Conservation (phyloP, 805 yeast species). For the Priceomyces castillae region DNA sequence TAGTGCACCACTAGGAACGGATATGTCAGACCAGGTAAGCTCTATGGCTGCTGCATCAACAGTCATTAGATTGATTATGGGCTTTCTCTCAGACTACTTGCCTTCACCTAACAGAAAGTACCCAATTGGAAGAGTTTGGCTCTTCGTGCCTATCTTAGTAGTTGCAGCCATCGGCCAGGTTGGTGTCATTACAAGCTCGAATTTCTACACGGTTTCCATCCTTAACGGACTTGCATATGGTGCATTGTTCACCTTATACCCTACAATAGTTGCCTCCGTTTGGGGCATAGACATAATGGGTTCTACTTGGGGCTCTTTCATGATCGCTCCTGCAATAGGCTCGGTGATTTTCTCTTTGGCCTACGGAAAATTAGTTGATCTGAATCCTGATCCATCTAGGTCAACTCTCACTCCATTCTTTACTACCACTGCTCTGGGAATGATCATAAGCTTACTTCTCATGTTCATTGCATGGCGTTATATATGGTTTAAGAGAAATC, state of each 20-base stretch:
- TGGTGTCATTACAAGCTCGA: constrained; percentile 13
- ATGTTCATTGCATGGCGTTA: constrained; percentile 27
- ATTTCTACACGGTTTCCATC: constrained; percentile 34
- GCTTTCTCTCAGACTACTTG: constrained; percentile 64
- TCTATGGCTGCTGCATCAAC: constrained; percentile 69
- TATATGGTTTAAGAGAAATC: constrained; percentile 31
- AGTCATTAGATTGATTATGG: constrained; percentile 60
- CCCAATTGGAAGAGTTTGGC: constrained; percentile 34
- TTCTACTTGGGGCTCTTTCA: constrained; percentile 87
- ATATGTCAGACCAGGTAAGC: constrained; percentile 51
- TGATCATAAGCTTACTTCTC: constrained; percentile 23
- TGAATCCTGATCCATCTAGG: constrained; percentile 11
- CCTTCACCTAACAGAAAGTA: constrained; percentile 24
- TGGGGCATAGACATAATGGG: constrained; percentile 92
- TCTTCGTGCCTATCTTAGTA: constrained; percentile 22
- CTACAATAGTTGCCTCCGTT: constrained; percentile 75
- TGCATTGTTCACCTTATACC: constrained; percentile 79
- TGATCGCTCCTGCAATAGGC: constrained; percentile 87
- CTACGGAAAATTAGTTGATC: constrained; percentile 65
- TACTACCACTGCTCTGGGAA: constrained; percentile 21
- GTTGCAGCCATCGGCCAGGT: constrained; percentile 35
- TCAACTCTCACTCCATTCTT: constrained; percentile 30
- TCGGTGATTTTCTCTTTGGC: constrained; percentile 63
- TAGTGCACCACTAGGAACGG: constrained; percentile 9
- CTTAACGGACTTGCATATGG: constrained; percentile 76